These are phyloP conservation scores for Candida piceae DNA, from an alignment of 805 yeast species.

Conservation along the genomic window DNA sequence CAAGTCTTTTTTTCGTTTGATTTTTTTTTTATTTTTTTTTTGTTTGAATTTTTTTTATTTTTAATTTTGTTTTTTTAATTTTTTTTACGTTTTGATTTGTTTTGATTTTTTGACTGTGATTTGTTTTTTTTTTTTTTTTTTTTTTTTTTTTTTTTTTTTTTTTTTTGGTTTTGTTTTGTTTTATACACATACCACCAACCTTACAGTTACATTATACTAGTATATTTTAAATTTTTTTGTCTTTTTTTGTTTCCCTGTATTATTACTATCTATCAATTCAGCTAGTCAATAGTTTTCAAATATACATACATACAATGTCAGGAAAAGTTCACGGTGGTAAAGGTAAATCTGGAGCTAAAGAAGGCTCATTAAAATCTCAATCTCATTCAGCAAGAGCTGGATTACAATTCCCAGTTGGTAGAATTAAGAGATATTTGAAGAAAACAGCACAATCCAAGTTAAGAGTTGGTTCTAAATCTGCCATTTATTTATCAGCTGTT, in stretches of 20 bases:
- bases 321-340: conserved; percentile 90
- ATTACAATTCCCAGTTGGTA: conserved; percentile 95
- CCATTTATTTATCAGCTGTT: conserved; percentile 93
- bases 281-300: too few species aligned
- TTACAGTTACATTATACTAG: not conserved
- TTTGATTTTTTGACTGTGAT: not conserved
- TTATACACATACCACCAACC: not conserved
- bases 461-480: conserved; percentile 72
- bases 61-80: not conserved
- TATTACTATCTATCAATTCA: too few species aligned
- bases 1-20: too few species aligned
- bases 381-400: conserved; percentile 95
- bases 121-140: not conserved
- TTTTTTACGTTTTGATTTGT: not conserved
- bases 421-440: conserved; percentile 95
- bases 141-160: too few species aligned
- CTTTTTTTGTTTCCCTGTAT: too few species aligned
- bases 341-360: conserved; percentile 87
- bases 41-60: conserved; percentile 2
- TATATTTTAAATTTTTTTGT: not conserved
- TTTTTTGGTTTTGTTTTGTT: too few species aligned
- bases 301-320: too few species aligned
- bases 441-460: conserved; percentile 74
- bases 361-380: conserved; percentile 49
- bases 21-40: not conserved